Base-by-base conservation (phyloP, 805 yeast species). In the Candida coquimbonensis region DNA sequence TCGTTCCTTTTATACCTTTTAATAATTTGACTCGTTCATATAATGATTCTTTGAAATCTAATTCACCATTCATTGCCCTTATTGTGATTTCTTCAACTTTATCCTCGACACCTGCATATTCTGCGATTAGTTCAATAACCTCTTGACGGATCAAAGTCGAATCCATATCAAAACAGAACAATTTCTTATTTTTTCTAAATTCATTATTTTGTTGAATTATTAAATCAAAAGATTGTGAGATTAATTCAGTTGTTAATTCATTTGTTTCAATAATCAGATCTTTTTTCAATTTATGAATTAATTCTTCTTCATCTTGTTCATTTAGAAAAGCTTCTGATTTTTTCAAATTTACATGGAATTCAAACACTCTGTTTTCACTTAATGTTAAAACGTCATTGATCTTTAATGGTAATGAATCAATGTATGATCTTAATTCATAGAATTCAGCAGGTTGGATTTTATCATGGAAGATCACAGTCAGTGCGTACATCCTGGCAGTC, bases 81-180 rank as follows among this genome's bases (percentile, higher is more conserved):
- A 84, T 87, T 3, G 99, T 93, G 55, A 93, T 90, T 29, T 74
- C 84, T 6, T 91, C 85, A 7, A 93, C 99, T 62, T 87, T 72
- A 7, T 74, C 80, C 59, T 93, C 96, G 32, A 93, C 95, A 53
- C 77, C 74, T n/a, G 96, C 98, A 56, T 87, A 83, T 0, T 88
- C 88, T 3, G 99, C 99, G 53, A 93, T 91, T 60, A 93, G 66
- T 61, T 93, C 99, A 54, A 93, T 93, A 36, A 93, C 97, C 66
- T 93, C 99, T 66, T 93, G 98, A 62, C 85, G 82, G 53, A 93
- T 93, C 60, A 93, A 69, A 0, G 99, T 93, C 0, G 97, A 89
- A 68, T 93, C 99, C 99, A 93, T 93, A 59, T 93, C 99, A 61
- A 93, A 93, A 11, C 95, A 87, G 50, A 87, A 81, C 42, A 93